Percentiles rank a stretch among this genome's conserved stretches.
Conservation (phyloP, 225 moss, liverwort and hornwort genomes). For the Antitrichia curtipendula region DNA sequence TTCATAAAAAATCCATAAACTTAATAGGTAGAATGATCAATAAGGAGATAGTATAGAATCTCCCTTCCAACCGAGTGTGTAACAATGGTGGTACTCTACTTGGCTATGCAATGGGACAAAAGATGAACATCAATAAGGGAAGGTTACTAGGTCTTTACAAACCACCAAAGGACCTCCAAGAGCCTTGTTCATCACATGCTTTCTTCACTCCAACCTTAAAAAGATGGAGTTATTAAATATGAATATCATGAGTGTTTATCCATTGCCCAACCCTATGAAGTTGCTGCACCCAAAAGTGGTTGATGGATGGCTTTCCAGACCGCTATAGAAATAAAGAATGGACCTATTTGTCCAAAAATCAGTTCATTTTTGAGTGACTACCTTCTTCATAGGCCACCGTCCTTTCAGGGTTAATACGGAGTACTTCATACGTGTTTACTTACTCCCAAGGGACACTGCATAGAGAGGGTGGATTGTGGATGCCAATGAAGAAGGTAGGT, state of each 20-base stretch:
- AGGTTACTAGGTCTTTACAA: fast-evolving
- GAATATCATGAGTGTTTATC: not conserved
- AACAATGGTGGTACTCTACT: not conserved
- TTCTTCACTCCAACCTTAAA: not conserved
- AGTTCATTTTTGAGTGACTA: not conserved
- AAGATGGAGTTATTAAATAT: too few relatives aligned
- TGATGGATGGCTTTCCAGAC: fast-evolving
- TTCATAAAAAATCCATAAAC: not conserved
- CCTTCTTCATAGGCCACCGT: fast-evolving
- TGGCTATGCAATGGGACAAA: fast-evolving
- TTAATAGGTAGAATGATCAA: not conserved
- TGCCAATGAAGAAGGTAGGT: not conserved
- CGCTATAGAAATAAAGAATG: not conserved
- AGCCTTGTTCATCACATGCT: not conserved
- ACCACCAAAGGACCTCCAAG: fast-evolving
- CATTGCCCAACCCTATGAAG: fast-evolving
- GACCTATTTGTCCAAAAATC: not conserved
- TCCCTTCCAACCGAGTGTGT: not conserved
- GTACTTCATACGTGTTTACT: not conserved
- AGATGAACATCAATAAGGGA: fast-evolving
- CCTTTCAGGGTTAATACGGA: not conserved
- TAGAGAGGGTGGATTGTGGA: not conserved
- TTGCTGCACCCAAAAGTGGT: fast-evolving
- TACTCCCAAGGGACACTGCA: not conserved
- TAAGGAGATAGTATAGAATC: not conserved